These are phyloP conservation scores for Botrytis medusae DNA, from an alignment of 2,329 filamentous ascomycete species.

Conservation along the genomic window DNA sequence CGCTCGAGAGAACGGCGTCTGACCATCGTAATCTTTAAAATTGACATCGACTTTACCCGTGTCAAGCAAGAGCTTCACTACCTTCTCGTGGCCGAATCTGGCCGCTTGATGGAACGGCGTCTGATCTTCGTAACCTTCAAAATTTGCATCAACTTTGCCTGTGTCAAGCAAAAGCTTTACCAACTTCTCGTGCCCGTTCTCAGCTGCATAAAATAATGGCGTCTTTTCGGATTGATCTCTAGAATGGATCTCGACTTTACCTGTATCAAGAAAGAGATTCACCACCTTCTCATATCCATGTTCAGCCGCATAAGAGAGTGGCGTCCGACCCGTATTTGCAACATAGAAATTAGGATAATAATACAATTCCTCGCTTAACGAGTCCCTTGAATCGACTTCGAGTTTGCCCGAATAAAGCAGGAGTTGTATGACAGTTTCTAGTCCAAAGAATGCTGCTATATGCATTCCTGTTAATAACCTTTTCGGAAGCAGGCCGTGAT, in stretches of 20 bases:
- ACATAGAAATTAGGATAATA: fast-evolving
- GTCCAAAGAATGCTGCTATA: conserved; percentile 10
- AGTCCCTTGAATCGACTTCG: neutral
- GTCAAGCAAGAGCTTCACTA: neutral
- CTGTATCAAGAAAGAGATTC: neutral
- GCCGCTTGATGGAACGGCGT: too few species aligned
- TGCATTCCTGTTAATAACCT: conserved; percentile 9
- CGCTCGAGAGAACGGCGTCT: neutral
- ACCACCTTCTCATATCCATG: neutral
- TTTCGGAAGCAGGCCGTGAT: too few species aligned
- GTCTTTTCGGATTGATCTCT: neutral
- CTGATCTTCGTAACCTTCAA: fast-evolving
- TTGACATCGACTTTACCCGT: neutral
- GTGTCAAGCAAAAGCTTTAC: neutral
- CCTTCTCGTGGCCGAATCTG: too few species aligned
- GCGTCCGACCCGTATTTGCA: neutral
- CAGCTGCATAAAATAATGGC: neutral
- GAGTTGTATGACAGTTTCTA: neutral
- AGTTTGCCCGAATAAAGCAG: neutral
- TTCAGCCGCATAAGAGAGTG: neutral
- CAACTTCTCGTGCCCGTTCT: neutral
- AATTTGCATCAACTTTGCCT: neutral
- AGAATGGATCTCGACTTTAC: neutral
- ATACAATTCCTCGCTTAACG: fast-evolving
- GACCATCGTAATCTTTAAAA: fast-evolving